These are phyloP conservation scores for Suillus lakei DNA, from an alignment of 768 basidiomycete species.

Conservation along the genomic window DNA sequence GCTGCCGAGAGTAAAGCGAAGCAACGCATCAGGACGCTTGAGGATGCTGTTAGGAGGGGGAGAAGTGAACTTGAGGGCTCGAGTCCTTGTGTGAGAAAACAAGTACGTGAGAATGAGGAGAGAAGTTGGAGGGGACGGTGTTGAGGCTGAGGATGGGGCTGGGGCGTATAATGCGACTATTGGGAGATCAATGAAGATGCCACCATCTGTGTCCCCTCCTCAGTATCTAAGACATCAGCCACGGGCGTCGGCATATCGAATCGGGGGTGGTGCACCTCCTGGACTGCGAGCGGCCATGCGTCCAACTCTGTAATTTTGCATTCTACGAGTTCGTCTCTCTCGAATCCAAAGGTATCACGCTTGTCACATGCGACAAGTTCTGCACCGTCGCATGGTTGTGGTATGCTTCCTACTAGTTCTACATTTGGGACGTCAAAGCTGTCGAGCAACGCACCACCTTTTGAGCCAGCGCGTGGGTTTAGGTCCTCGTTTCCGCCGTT, in stretches of 20 bases:
- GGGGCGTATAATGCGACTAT: slow-evolving; percentile 30
- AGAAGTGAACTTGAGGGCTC: slow-evolving; percentile 43
- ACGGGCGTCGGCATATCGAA: slow-evolving; percentile 27
- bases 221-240: slow-evolving; percentile 32
- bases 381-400: neutral
- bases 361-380: slow-evolving; percentile 26
- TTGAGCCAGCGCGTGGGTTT: slow-evolving; percentile 49
- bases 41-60: slow-evolving; percentile 82
- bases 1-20: slow-evolving; percentile 78
- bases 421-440: slow-evolving; percentile 38
- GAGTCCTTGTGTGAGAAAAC: slow-evolving; percentile 43
- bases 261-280: slow-evolving; percentile 19
- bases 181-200: slow-evolving; percentile 23
- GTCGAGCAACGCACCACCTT: slow-evolving; percentile 59
- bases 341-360: slow-evolving; percentile 21
- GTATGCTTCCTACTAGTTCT: slow-evolving; percentile 24
- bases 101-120: slow-evolving; percentile 48
- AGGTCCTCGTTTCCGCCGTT: slow-evolving; percentile 29
- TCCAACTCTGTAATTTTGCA: slow-evolving; percentile 8
- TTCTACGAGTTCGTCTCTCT: slow-evolving; percentile 13
- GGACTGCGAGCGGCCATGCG: slow-evolving; percentile 13
- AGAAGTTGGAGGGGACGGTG: slow-evolving; percentile 61
- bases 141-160: slow-evolving; percentile 35
- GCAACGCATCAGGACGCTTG: slow-evolving; percentile 86
- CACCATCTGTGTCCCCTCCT: slow-evolving; percentile 28